Evolutionary conservation across 2,329 filamentous ascomycete species (phyloP).

Genomic region (Beauveria asiatica): DNA sequence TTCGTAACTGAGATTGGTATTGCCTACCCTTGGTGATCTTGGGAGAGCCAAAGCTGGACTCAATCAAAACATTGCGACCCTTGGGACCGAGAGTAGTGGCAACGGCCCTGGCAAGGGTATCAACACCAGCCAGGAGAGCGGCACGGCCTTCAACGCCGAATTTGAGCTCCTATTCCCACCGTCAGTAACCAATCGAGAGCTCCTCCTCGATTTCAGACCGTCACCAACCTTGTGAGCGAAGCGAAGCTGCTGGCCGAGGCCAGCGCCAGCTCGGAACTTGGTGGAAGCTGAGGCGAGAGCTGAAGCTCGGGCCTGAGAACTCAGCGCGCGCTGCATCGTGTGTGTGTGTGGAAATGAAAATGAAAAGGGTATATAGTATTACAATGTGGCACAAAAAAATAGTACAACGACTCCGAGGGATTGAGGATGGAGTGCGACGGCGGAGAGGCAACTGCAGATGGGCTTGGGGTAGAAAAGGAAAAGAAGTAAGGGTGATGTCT

Average conservation of each 20-base stretch:
- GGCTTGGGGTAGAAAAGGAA: conserved; percentile 13
- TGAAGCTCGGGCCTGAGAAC: conserved; percentile 70
- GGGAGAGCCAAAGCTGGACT: conserved; percentile 95
- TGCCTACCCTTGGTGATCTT: conserved; percentile 96
- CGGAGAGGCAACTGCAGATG: conserved; percentile 13
- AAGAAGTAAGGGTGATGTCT: conserved; percentile 13
- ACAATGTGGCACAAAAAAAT: conserved; percentile 16
- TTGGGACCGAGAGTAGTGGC: conserved; percentile 95
- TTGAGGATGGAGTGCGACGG: conserved; percentile 10
- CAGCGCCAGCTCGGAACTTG: conserved; percentile 55
- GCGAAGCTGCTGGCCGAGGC: conserved; percentile 78
- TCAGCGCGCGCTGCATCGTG: conserved; percentile 93
- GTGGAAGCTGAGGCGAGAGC: conserved; percentile 63
- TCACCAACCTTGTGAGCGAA: conserved; percentile 88
- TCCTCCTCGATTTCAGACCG: conserved; percentile 8
- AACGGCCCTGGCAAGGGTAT: conserved; percentile 93
- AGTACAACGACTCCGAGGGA: conserved; percentile 5
- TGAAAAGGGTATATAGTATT: conserved; percentile 20
- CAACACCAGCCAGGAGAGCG: conserved; percentile 82
- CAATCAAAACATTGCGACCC: conserved; percentile 96
- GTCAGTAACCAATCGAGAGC: conserved; percentile 1
- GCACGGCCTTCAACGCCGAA: conserved; percentile 94
- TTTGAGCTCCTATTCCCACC: conserved; percentile 70
- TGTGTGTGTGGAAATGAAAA: conserved; percentile 24
- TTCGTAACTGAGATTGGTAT: background rate